Percentiles rank a stretch among this genome's conserved stretches.
Conservation (phyloP, 768 basidiomycete species). For the Sutorius australiensis region DNA sequence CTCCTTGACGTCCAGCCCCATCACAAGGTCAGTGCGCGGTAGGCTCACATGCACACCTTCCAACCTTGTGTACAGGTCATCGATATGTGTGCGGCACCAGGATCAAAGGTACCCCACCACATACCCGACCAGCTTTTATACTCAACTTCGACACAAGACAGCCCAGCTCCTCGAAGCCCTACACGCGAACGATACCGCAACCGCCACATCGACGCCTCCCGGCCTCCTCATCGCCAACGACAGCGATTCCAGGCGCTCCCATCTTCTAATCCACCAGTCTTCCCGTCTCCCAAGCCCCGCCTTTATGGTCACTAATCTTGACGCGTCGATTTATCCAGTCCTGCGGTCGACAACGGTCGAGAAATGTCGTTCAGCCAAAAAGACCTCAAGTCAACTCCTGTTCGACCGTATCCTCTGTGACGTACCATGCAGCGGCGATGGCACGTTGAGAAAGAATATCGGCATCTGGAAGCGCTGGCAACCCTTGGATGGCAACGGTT, state of each 20-base stretch:
- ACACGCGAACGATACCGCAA: conserved; percentile 70
- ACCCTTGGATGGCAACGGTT: conserved; percentile 81
- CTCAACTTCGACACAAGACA: conserved; percentile 47
- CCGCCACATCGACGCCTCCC: conserved; percentile 63
- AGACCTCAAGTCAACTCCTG: conserved; percentile 49
- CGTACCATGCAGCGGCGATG: conserved; percentile 97
- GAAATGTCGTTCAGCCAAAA: conserved; percentile 33
- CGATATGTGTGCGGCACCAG: conserved; percentile 98
- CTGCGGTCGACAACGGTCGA: conserved; percentile 37
- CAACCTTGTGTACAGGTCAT: conserved; percentile 51
- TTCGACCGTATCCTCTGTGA: conserved; percentile 96
- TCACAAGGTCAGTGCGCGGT: conserved; percentile 55
- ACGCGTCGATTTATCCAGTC: conserved; percentile 81
- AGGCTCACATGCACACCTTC: not conserved
- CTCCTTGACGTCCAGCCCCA: conserved; percentile 93
- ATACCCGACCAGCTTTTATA: not conserved
- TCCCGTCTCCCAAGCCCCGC: conserved; percentile 88
- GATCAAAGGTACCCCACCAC: conserved; percentile 68
- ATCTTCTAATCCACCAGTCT: conserved; percentile 97
- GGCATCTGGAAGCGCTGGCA: conserved; percentile 95
- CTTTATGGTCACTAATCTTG: conserved; percentile 93
- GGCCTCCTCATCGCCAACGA: conserved; percentile 96
- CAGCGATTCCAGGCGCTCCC: conserved; percentile 88
- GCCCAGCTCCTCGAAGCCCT: conserved; percentile 95
- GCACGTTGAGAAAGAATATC: conserved; percentile 90